Evolutionary conservation across 2,329 filamentous ascomycete species (phyloP), one percentile per base, ranked within the genome.

Genomic region (Diaporthe capsici): DNA sequence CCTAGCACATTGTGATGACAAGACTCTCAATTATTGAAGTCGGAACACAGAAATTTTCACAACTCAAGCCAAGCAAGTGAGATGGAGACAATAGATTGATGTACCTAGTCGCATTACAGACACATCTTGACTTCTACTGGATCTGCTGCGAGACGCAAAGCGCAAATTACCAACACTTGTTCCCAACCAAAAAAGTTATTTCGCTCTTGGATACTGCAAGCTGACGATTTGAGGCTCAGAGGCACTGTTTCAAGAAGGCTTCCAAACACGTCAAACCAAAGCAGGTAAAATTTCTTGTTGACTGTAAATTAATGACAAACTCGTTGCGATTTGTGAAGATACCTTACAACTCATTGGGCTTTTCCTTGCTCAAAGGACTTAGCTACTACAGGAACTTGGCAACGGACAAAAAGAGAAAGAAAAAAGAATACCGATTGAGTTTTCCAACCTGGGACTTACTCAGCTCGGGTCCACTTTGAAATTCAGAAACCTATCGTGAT

Each of bases 381-480:
- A 31, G 31, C 31, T 31, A 31, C 31, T 31, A 31, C 31, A 31
- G 31, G 31, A 31, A 31, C 31, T 31, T 31, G 31, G 31, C 31
- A 31, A 31, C 4, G 31, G 31, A 31, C 31, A 31, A 31, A 31
- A 31, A 31, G 3, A 31, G 31, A 31, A 31, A 31, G 4, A 31
- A 2, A 12, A 2, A 2, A 13, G 2, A 10, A 34, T 60, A 1
- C 8, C 0, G 5, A n/a, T n/a, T 0, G 5, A 37, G 2, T 60
- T 37, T 17, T 1, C 22, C 1, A 58, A 20, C 0, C 17, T 20
- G 8, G 28, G 9, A 34, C 3, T n/a, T 0, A n/a, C 31, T n/a
- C 31, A 39, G 20, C 4, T 2, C 15, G 57, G 4, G 8, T 5
- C 22, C 57, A 12, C 20, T 9, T 37, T 37, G 28, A 5, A 20